Evolutionary conservation across 2,329 filamentous ascomycete species (phyloP), one percentile per base, ranked within the genome.

Genomic region (Samsoniella hepiali): DNA sequence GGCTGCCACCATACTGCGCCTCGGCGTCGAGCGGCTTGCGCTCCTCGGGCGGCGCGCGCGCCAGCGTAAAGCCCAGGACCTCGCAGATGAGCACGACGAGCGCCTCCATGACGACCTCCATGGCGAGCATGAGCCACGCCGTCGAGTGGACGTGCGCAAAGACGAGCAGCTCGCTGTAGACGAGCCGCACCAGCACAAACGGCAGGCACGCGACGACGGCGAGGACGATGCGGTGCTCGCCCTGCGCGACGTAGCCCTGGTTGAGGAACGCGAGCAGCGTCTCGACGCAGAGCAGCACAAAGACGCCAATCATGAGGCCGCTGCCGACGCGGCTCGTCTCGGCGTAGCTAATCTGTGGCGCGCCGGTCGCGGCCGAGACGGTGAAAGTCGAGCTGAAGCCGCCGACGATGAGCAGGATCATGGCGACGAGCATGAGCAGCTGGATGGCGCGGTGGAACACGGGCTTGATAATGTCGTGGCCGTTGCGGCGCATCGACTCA

Each of bases 201-300:
- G 75, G 75, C 9, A 75, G 58, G 50, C 73, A 74, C 32, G 68
- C 63, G n/a, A 68, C 57, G 49, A 79, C 72, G 13, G 73, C 74
- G 34, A 83, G 76, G 10, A 87, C 73, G 47, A 87, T 79, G 17
- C 82, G 79, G 65, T 81, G 80, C 70, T 87, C 84, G n/a, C 84
- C 76, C 65, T 84, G 70, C 44, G 76, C 77, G 27, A 78, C 67
- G 47, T 69, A 71, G 62, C 74, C 71, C 44, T 75, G 76, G 67
- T 77, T 78, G 42, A 76, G 71, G 22, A 78, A 62, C 29, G 72
- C 72, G n/a, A 82, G 61, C 32, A 79, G 50, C 5, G 75, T 70
- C 65, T 78, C 64, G 63, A 80, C 72, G 66, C 81, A 69, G 8
- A 77, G 68, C 58, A 81, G 70, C 47, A 77, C 79, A 11, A 77